Evolutionary conservation across 352 stramenopile species (phyloP).

Genomic region (Phytophthora macrochlamydospora): DNA sequence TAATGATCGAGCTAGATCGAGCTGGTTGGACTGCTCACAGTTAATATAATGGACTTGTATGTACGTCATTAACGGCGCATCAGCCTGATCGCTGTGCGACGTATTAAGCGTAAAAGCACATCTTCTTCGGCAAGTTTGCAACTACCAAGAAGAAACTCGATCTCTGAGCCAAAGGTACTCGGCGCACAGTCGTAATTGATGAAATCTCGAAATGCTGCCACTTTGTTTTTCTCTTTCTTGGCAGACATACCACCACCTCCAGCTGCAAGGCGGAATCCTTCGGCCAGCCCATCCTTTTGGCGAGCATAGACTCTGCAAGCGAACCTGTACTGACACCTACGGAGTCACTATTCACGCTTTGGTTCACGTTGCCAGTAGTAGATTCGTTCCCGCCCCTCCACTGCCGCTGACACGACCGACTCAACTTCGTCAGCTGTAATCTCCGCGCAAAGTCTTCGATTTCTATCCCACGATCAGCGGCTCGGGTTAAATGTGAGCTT

Average conservation of each 20-base stretch:
- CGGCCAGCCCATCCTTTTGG: conserved; percentile 53
- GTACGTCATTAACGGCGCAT: conserved; percentile 21
- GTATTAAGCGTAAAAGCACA: conserved; percentile 74
- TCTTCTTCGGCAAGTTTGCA: conserved; percentile 67
- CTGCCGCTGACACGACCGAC: conserved; percentile 44
- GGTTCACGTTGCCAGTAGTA: conserved; percentile 7
- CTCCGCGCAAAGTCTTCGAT: conserved; percentile 49
- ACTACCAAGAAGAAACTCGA: conserved; percentile 54
- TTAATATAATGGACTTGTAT: conserved; percentile 65
- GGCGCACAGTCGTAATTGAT: conserved; percentile 65
- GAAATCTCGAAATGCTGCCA: conserved; percentile 55
- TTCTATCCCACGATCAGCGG: conserved; percentile 64
- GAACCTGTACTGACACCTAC: conserved; percentile 12
- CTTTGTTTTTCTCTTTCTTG: conserved; percentile 45
- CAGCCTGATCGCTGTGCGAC: conserved; percentile 37
- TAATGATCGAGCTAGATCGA: conserved; percentile 65
- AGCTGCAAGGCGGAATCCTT: conserved; percentile 36
- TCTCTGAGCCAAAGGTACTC: conserved; percentile 64
- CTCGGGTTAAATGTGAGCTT: conserved; percentile 57
- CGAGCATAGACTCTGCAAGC: conserved; percentile 32
- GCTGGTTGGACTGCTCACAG: conserved; percentile 40
- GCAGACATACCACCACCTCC: conserved; percentile 8
- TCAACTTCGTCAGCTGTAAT: conserved; percentile 52
- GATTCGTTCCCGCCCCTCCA: conserved; percentile 44
- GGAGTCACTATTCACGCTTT: conserved; percentile 17